Evolutionary conservation across 495 filamentous ascomycete genomes (phyloP).

Genomic region (Hyaloscypha finlandica): DNA sequence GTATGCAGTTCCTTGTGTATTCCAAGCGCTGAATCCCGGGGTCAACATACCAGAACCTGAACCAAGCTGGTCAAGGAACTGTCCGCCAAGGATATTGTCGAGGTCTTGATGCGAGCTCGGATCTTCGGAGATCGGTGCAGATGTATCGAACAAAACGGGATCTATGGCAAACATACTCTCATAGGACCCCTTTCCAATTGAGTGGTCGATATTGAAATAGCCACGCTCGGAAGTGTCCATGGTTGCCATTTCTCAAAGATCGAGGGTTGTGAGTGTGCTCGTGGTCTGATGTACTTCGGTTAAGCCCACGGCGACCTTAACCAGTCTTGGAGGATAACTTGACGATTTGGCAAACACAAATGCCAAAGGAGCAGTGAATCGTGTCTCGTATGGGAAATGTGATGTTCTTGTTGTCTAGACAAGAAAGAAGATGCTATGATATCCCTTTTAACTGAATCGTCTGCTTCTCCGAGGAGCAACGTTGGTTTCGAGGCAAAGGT

Average conservation of each 20-base stretch:
- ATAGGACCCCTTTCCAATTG: background rate
- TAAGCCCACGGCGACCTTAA: no score
- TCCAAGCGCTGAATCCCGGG: background rate
- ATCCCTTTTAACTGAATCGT: background rate
- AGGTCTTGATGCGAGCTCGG: background rate
- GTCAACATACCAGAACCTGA: background rate
- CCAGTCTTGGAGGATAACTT: no score
- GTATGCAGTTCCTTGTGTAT: background rate
- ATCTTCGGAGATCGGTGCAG: background rate
- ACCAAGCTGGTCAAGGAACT: background rate
- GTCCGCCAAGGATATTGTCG: background rate
- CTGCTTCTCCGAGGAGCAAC: background rate
- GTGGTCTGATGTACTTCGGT: background rate
- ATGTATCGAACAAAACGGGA: background rate
- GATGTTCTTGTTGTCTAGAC: no score
- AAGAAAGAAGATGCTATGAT: background rate
- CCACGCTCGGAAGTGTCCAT: background rate
- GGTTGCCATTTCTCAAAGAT: background rate
- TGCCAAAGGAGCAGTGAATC: no score
- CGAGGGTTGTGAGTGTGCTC: no score
- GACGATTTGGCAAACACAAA: no score
- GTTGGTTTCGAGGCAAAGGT: background rate
- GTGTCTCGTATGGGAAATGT: no score
- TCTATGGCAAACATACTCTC: background rate
- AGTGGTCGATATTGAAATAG: background rate